Evolutionary conservation across 129 eudicot genomes (phyloP).

Genomic region (Oenanthe sinensis): DNA sequence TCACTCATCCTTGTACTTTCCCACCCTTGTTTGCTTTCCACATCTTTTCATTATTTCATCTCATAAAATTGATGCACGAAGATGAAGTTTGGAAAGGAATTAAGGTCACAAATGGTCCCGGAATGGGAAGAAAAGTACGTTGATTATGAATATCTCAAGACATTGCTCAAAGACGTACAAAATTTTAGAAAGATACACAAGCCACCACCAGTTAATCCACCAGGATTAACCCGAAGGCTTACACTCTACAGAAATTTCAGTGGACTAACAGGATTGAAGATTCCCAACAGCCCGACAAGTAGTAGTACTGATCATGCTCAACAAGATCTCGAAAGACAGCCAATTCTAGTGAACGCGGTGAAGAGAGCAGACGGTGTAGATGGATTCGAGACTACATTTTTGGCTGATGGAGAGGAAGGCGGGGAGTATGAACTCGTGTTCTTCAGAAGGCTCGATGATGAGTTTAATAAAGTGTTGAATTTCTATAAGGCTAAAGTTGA

Average conservation of each 20-base stretch:
- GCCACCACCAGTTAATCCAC: background rate
- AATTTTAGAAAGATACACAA: background rate
- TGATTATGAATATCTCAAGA: background rate
- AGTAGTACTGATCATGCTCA: background rate
- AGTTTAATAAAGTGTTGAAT: conserved; percentile 44
- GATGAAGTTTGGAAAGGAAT: conserved; percentile 2
- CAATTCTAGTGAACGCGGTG: conserved; percentile 13
- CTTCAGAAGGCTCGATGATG: conserved; percentile 42
- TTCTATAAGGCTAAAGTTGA: conserved; percentile 43
- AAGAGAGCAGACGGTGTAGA: conserved; percentile 15
- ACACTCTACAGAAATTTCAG: background rate
- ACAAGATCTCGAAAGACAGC: conserved; percentile 18
- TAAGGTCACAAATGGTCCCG: background rate
- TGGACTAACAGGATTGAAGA: background rate
- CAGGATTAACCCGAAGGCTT: background rate
- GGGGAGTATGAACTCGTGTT: conserved; percentile 41
- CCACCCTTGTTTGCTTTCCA: background rate
- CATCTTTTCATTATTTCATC: too few relatives aligned
- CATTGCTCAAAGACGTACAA: background rate
- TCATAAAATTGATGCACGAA: background rate
- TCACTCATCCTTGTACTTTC: background rate
- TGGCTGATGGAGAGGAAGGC: conserved; percentile 43
- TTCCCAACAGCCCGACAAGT: background rate
- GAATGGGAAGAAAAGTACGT: background rate
- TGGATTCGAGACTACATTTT: conserved; percentile 34